Base-by-base conservation (phyloP, 352 stramenopile genomes). In the Globisporangium irregulare region DNA sequence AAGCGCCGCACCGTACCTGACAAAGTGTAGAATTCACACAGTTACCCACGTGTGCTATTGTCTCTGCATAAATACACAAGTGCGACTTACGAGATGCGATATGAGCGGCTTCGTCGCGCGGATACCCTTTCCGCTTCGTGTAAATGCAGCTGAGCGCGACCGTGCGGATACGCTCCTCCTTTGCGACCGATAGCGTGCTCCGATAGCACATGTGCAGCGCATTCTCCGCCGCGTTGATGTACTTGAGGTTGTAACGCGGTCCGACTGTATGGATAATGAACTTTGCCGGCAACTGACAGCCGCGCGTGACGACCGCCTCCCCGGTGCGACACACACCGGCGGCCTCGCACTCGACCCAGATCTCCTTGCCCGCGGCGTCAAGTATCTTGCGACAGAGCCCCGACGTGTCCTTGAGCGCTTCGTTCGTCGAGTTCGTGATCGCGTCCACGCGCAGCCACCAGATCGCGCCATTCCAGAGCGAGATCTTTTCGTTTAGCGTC, bases 191-290 rank as follows among this genome's bases (percentile, higher is more conserved):
- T 12, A 97, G 64, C 15, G 79, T 68, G 41, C 78, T 87, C 32
- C 86, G 73, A 61, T 96, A 96, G 71, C 90, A 92, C 67, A 79
- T 82, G 63, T 94, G 86, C 51, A 97, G 81, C 41, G 88, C 80
- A 50, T 92, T 86, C 72, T 96, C 87, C 14, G 89, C 86, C 15
- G 85, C 91, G 54, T 84, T 93, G 54, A 78, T 71, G 67, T 95
- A 93, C 67, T 89, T 81, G 58, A 72, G 63, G 56, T 90, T 79
- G 76, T 96, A 97, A n/a, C 86, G 76, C 8, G 91, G 91, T 20
- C 82, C 87, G 58, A 96, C 91, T 7, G 90, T 96, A 73, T 97
- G 91, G 61, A 97, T 79, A 41, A 93, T 78, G 64, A 77, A 75
- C 32, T 76, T 78, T 51, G 89, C 86, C 0, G 80, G 81, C 22